Base-by-base conservation (phyloP, 2,329 filamentous ascomycete species). In the Stemphylium beticola region DNA sequence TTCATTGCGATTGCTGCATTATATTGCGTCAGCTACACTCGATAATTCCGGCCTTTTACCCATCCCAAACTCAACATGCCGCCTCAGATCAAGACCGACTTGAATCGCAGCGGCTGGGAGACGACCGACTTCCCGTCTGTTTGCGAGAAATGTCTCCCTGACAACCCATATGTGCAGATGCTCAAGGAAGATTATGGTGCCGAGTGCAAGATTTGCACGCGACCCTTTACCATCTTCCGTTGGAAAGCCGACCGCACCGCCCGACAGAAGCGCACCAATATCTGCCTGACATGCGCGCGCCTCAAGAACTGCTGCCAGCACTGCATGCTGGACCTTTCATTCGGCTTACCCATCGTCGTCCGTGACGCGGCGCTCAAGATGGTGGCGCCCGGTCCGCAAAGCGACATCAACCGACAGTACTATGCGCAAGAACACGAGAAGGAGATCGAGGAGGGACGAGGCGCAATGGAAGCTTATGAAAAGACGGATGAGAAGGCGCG, bases 261-360 rank as follows among this genome's bases (percentile, higher is more conserved):
- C 22, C 90, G 93, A 58, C 93, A 93, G 76, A 96, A 96, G 78
- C 88, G 91, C 64, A 98, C 93, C 49, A 96, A 91, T 68, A 96
- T 98, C 69, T 99, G 95, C 76, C 83, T 99, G 20, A 99, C 95
- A 36, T 99, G 95, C 81, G 93, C 95, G 18, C 90, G 95, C 39
- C 83, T 98, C 64, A 99, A 99, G 79, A 99, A 99, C 80, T 98
- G 95, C 81, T 99, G 95, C 73, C 95, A 99, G 80, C 93, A 89
- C 78, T 99, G 95, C 81, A 98, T 98, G 92, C 88, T 99, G 48
- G 95, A 99, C 82, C 80, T 99, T 56, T 93, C 91, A 11, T 99
- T 98, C 71, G 96, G 95, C 20, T 82, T 99, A 24, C 95, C 95
- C 10, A 96, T 99, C 70, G 90, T 93, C 12, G 91, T 99, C 54